Evolutionary conservation across 441 rosid species (phyloP).

Genomic region (Gossypium aridum): DNA sequence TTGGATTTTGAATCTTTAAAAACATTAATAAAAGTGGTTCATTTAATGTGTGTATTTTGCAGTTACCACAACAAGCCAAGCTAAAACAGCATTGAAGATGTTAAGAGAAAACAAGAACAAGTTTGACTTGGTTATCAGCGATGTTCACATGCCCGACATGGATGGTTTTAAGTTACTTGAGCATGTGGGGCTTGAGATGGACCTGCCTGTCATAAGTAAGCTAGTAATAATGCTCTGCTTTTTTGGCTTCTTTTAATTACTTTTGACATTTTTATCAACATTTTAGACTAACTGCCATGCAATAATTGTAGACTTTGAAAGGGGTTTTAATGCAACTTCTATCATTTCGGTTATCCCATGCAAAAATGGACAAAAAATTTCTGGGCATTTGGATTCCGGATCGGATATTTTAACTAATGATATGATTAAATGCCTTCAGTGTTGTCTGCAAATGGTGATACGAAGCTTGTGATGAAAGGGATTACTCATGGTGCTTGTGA

Average conservation of each 20-base stretch:
- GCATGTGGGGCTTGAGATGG: slow-evolving; percentile 64
- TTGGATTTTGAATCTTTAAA: slow-evolving; percentile 10
- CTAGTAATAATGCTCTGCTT: slow-evolving; percentile 7
- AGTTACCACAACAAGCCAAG: slow-evolving; percentile 55
- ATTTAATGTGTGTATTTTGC: slow-evolving; percentile 23
- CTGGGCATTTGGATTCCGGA: not conserved
- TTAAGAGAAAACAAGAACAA: slow-evolving; percentile 53
- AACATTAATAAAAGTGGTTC: not conserved
- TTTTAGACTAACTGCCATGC: too few relatives aligned
- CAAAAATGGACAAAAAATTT: not conserved
- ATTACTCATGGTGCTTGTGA: slow-evolving; percentile 7
- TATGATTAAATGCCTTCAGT: slow-evolving; percentile 27
- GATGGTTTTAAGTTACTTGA: slow-evolving; percentile 71
- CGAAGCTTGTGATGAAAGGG: slow-evolving; percentile 43
- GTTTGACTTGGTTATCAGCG: slow-evolving; percentile 63
- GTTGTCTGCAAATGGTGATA: slow-evolving; percentile 54
- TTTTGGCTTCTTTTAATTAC: not conserved
- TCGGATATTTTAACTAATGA: not conserved
- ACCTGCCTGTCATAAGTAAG: slow-evolving; percentile 63
- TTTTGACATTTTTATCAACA: too few relatives aligned
- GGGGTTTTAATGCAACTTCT: not conserved
- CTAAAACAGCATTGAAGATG: slow-evolving; percentile 42
- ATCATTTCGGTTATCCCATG: not conserved
- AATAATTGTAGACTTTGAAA: not conserved
- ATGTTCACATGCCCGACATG: slow-evolving; percentile 73